phyloP scores from a whole-genome alignment of 1,284 basidiomycete genomes.

The Pseudozyma sp. region DNA sequence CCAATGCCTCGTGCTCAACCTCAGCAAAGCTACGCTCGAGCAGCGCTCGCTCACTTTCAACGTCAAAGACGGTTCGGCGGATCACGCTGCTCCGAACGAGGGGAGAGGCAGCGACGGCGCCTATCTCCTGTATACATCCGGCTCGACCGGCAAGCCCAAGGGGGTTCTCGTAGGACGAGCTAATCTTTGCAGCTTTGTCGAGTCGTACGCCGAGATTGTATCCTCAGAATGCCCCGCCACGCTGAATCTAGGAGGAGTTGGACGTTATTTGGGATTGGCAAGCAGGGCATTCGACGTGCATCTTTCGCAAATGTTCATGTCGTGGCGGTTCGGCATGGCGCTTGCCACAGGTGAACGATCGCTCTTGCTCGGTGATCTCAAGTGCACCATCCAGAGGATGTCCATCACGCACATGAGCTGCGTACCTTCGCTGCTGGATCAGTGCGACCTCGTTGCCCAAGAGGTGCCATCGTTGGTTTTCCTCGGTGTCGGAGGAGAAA shows the following conservation, averaged over 20 bases:
- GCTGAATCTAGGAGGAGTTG: constrained; percentile 10
- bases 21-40: constrained; percentile 3
- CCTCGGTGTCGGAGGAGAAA: constrained; percentile 73
- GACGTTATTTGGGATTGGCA: constrained; percentile 19
- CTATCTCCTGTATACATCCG: constrained; percentile 73
- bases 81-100: background rate
- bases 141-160: constrained; percentile 74
- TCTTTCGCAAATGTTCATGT: constrained; percentile 72
- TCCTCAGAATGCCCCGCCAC: constrained; percentile 18
- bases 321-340: constrained; percentile 72
- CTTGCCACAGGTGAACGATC: constrained; percentile 71
- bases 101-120: constrained; percentile 54
- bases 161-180: constrained; percentile 71
- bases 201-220: constrained; percentile 19
- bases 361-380: constrained; percentile 72
- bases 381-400: constrained; percentile 71
- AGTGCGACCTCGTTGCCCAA: constrained; percentile 71
- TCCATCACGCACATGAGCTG: constrained; percentile 73
- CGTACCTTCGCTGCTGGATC: constrained; percentile 74
- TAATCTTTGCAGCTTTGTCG: constrained; percentile 20
- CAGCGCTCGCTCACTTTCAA: background rate
- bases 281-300: constrained; percentile 74
- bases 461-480: constrained; percentile 70
- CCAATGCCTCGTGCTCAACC: constrained; percentile 3
- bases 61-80: background rate